phyloP scores from a whole-genome alignment of 176 grass and related monocot species.

The Dendrocalamus sinicus region DNA sequence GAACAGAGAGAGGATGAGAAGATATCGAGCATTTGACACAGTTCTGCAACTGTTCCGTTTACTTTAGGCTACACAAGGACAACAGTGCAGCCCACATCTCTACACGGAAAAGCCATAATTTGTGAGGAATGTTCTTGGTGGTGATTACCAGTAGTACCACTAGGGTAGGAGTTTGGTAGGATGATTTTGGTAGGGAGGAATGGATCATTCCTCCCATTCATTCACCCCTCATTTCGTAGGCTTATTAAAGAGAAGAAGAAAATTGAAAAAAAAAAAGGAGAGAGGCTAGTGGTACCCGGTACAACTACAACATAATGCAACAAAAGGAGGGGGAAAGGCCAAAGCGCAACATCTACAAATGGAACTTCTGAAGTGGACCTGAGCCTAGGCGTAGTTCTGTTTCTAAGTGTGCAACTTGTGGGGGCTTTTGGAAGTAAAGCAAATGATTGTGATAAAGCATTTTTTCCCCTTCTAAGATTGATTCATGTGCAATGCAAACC shows the following conservation, averaged over 20 bases:
- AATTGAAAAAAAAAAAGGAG: neutral
- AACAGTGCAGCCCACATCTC: neutral
- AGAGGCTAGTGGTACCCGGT: neutral
- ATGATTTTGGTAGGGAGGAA: neutral
- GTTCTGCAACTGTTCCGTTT: neutral
- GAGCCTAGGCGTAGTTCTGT: constrained; percentile 2
- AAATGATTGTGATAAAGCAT: constrained; percentile 23
- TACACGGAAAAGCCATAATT: constrained; percentile 33
- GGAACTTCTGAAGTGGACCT: constrained; percentile 38
- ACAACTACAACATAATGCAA: neutral
- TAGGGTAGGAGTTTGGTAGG: neutral
- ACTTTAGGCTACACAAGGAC: constrained; percentile 13
- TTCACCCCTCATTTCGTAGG: constrained; percentile 1
- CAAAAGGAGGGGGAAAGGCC: constrained; percentile 23
- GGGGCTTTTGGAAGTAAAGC: constrained; percentile 16
- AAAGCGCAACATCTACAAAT: constrained; percentile 18
- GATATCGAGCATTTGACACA: neutral
- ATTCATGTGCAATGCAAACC: neutral
- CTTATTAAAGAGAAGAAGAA: neutral
- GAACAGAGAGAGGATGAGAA: neutral
- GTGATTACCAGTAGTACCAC: neutral
- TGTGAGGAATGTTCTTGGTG: constrained; percentile 29
- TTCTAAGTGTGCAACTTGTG: neutral
- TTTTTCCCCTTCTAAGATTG: neutral
- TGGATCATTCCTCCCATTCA: constrained; percentile 4